These are phyloP conservation scores for Solanum piurae DNA, from an alignment of 257 asterid species.

Conservation along the genomic window DNA sequence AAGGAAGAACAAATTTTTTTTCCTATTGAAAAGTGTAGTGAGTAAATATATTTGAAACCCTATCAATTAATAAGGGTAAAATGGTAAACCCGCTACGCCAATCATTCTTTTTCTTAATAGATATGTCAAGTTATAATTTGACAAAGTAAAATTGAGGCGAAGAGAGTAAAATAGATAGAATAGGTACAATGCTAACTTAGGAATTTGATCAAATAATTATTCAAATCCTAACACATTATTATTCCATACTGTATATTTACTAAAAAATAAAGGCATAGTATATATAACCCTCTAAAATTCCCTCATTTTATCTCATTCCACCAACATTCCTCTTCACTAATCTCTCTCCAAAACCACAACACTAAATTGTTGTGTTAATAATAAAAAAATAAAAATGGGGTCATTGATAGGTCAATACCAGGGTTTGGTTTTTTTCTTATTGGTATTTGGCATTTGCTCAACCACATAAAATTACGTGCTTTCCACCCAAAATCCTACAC, in stretches of 20 bases:
- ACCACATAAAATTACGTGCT: constrained; percentile 49
- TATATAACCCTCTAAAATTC: background rate
- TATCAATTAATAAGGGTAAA: no score
- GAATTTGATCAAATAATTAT: background rate
- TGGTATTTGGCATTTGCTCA: constrained; percentile 76
- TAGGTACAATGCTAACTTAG: background rate
- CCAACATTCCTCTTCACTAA: background rate
- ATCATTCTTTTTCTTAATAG: background rate
- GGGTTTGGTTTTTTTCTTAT: constrained; percentile 56
- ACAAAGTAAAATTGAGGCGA: no score
- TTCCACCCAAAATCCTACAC: constrained; percentile 43
- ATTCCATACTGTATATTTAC: background rate
- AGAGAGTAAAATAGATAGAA: background rate
- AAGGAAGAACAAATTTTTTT: no score
- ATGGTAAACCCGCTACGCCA: no score
- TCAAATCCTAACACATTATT: background rate
- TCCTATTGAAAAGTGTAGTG: no score
- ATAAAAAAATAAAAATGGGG: constrained; percentile 24
- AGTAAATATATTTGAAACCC: no score
- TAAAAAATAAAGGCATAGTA: background rate
- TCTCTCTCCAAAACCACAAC: background rate
- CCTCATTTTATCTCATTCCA: background rate
- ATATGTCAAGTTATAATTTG: no score
- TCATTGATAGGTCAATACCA: constrained; percentile 50
- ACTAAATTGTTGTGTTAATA: background rate